Conservation (phyloP, 164 flowering plant genomes). For the Tinospora cordifolia region DNA sequence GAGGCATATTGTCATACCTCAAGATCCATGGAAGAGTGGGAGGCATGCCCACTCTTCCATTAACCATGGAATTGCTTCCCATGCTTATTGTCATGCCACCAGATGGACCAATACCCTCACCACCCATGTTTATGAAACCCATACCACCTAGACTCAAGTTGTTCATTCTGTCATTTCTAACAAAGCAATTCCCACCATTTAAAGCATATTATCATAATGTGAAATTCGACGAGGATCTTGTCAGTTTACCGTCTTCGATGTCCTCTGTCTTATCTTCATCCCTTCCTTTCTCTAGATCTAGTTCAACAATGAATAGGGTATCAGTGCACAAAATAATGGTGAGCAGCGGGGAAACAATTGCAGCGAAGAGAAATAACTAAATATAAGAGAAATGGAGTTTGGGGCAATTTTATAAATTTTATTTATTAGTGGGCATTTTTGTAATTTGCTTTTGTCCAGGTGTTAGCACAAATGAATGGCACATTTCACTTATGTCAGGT, state of each 20-base stretch:
- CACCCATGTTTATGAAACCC: background rate
- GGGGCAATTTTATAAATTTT: no score
- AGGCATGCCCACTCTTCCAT: background rate
- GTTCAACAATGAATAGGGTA: no score
- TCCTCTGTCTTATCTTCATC: constrained; percentile 13
- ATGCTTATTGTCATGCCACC: background rate
- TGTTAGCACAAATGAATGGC: no score
- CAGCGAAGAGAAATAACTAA: constrained; percentile 45
- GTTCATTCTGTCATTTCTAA: constrained; percentile 40
- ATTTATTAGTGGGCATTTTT: no score
- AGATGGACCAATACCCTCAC: background rate
- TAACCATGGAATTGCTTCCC: background rate
- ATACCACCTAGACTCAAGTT: background rate
- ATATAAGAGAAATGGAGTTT: constrained; percentile 1
- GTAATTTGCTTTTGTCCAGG: no score
- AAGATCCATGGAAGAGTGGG: no score
- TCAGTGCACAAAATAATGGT: no score
- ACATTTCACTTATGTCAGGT: background rate
- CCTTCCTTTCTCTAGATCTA: constrained; percentile 49
- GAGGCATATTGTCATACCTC: no score
- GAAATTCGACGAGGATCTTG: constrained; percentile 25
- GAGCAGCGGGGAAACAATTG: no score
- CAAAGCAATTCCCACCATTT: constrained; percentile 35
- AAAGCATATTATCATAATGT: constrained; percentile 26
- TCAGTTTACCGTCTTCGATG: constrained; percentile 7